Base-by-base conservation (phyloP, 2,329 filamentous ascomycete species). In the Colletotrichum kahawae region DNA sequence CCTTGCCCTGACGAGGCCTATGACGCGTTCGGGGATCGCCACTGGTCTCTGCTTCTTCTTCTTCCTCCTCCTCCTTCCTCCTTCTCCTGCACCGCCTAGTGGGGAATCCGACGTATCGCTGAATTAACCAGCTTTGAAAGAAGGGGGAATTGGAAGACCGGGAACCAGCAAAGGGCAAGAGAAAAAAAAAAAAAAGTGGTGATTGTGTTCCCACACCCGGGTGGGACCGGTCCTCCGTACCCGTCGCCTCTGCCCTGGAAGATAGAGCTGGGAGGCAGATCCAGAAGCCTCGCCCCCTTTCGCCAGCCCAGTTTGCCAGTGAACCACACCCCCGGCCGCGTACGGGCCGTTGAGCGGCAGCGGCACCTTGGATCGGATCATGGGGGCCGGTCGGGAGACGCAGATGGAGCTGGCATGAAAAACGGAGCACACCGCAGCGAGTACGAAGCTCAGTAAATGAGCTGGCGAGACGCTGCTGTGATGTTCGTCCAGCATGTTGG, bases 11-110 rank as follows among this genome's bases (percentile, higher is more conserved):
- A 75, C 72, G 72, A 75, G 72, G 72, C 63, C 63, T 59, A 75
- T 75, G 72, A 75, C 72, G 72, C 68, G 68, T 75, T 67, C 68
- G 9, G 34, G 63, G 18, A 66, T 67, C 43, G 72, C 68, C 68
- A 71, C 72, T 57, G 63, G 24, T 34, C 56, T 54, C 24, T 60
- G 48, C n/a, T 57, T n/a, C 29, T 29, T 54, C 29, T 29, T 54
- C 24, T 24, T 57, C n/a, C 48, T 27, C 24, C n/a, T 57, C 16
- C 29, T 29, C 38, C 24, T n/a, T 57, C n/a, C 48, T 48, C 38
- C 38, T 43, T 43, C 38, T 43, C 9, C 18, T 43, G 72, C 72
- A 75, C 72, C 48, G 72, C 72, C 43, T 70, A 38, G 72, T 75
- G 72, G 72, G 7, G 67, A 43, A 60, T 18, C 36, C 48, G 34